Base-by-base conservation (phyloP, 176 grass and related monocot genomes). In the Triticum turgidum region DNA sequence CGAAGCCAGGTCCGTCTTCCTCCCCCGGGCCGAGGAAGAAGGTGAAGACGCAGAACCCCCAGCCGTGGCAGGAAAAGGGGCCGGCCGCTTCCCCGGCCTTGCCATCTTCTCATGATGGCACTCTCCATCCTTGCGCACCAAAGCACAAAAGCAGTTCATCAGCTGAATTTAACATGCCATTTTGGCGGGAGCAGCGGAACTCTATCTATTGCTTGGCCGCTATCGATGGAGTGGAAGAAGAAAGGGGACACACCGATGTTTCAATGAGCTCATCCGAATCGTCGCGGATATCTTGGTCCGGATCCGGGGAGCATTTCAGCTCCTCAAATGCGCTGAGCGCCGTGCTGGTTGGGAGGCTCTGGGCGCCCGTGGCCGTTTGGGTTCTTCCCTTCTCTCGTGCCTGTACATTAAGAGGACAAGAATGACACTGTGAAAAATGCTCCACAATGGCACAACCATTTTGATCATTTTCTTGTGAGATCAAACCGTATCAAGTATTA, bases 31-130 rank as follows among this genome's bases (percentile, higher is more conserved):
- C 38, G 14, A 9, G 25, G 89, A 49, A 33, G 88, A 49, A 49
- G 69, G 24, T 9, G 89, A 51, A 41, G 79, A 76, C 38, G 37
- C 78, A 63, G 84, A 86, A 12, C 80, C 87, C 51, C 81, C 87
- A 3, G n/a, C 59, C 12, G 22, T 80, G 69, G 54, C 62, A 45
- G 54, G 17, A 56, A 56, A 59, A 21, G 85, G 84, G 15, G 83
- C 89, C 76, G 67, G 68, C 70, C 96, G 89, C 87, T 98, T 98
- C 83, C 93, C 89, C 54, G 35, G 81, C 21, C 91, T 81, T 65
- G 84, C 86, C 4, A 39, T 52, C 74, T 59, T 52, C 74, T 59
- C 54, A 59, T 30, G 79, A 58, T 56, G 72, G 61, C 20, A 81
- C 56, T 85, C 77, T 90, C 85, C 89, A 59, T 92, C 93, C 95